phyloP scores from a whole-genome alignment of 2,329 filamentous ascomycete genomes.

The Sclerotinia trifoliorum region DNA sequence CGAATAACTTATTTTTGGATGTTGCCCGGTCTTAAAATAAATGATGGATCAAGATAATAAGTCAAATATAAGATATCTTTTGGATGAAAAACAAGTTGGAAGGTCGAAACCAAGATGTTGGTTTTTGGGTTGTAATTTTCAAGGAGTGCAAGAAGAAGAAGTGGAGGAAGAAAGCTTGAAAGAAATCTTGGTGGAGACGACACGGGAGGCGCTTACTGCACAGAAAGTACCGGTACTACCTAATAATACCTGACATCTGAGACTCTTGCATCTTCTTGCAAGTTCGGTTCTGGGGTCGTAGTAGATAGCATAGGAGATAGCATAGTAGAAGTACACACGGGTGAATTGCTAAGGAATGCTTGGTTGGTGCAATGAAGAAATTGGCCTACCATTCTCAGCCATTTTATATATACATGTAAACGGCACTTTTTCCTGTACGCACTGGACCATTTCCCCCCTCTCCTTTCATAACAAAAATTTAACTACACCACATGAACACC shows the following conservation, averaged over 20 bases:
- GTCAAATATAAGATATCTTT: background rate
- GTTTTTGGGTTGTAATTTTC: slow-evolving; percentile 3
- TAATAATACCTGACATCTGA: background rate
- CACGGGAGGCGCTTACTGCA: background rate
- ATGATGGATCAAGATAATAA: background rate
- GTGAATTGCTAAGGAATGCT: background rate
- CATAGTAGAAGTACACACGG: too few relatives aligned
- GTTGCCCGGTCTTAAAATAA: too few relatives aligned
- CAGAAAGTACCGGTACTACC: background rate
- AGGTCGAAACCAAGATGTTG: slow-evolving; percentile 22
- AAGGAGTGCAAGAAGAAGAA: slow-evolving; percentile 17
- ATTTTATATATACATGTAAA: background rate
- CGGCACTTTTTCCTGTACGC: background rate
- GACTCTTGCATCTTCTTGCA: background rate
- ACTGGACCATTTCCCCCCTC: background rate
- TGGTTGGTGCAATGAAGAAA: background rate
- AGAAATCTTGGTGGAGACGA: slow-evolving; percentile 4
- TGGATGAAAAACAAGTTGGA: slow-evolving; percentile 4
- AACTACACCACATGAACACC: background rate
- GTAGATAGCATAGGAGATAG: background rate
- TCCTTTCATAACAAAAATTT: background rate
- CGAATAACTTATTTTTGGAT: background rate
- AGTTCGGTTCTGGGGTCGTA: background rate
- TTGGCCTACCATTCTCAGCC: slow-evolving; percentile 1
- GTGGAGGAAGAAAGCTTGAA: background rate